Conservation (phyloP, 345 rosid species). For the Anacardium occidentale region DNA sequence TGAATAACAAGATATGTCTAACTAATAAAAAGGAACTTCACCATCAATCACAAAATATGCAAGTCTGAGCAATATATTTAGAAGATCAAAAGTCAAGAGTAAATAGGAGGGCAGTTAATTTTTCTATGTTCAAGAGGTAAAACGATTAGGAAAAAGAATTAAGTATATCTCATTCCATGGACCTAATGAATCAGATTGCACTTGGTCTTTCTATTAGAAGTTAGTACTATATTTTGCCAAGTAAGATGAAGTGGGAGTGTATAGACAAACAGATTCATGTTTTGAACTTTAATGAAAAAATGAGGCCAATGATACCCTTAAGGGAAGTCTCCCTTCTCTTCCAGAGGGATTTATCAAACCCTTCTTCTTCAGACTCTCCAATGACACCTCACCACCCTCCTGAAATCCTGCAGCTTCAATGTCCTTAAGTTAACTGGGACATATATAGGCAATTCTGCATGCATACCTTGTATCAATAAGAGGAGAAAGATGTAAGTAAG, state of each 20-base stretch:
- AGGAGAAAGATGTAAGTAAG: constrained; percentile 12
- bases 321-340: constrained; percentile 87
- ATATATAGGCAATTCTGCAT: constrained; percentile 72
- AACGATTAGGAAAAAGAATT: background rate
- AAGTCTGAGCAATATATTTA: background rate
- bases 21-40: background rate
- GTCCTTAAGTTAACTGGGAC: constrained; percentile 81
- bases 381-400: constrained; percentile 86
- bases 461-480: constrained; percentile 64
- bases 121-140: background rate
- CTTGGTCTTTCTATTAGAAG: background rate
- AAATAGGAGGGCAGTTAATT: background rate
- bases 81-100: background rate
- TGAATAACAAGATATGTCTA: background rate
- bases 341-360: constrained; percentile 94
- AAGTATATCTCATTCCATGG: background rate
- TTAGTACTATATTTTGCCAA: background rate
- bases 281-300: background rate
- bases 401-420: constrained; percentile 74
- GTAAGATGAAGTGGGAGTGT: background rate
- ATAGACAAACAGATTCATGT: background rate
- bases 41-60: background rate
- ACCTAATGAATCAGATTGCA: background rate
- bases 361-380: constrained; percentile 69
- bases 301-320: constrained; percentile 54